Evolutionary conservation across 371 early-diverging fungal genomes (phyloP).

Genomic region (Mortierella sp.): DNA sequence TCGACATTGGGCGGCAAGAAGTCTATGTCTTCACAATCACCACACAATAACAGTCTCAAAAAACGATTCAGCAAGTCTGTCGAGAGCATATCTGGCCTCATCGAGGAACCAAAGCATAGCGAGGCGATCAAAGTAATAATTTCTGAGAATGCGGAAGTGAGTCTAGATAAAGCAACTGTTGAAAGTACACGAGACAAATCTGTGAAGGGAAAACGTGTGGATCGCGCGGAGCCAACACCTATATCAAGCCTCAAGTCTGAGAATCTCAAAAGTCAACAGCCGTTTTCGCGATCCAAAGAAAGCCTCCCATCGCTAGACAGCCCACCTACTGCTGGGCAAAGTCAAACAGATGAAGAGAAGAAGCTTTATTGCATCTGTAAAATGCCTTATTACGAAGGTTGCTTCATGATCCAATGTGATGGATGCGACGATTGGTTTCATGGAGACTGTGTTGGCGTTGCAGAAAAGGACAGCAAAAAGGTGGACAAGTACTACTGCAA

Average conservation of each 20-base stretch:
- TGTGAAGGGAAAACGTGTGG: conserved; percentile 18
- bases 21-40: background rate
- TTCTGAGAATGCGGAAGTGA: background rate
- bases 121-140: background rate
- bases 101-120: conserved; percentile 10
- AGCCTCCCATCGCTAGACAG: background rate
- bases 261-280: background rate
- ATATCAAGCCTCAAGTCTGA: conserved; percentile 1
- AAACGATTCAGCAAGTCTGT: conserved; percentile 32
- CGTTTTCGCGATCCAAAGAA: conserved; percentile 4
- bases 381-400: conserved; percentile 63
- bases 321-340: background rate
- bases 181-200: conserved; percentile 10
- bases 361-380: conserved; percentile 69
- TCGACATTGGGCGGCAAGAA: conserved; percentile 11
- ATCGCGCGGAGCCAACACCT: conserved; percentile 1
- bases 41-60: conserved; percentile 26
- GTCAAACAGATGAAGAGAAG: conserved; percentile 9
- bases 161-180: background rate
- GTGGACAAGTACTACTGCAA: conserved; percentile 71
- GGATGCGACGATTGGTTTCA: conserved; percentile 77
- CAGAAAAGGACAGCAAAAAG: conserved; percentile 67
- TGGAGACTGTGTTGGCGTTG: conserved; percentile 73
- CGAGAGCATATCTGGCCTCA: conserved; percentile 6
- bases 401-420: conserved; percentile 78